Evolutionary conservation across 176 grass and related monocot species (phyloP), one percentile per base, ranked within the genome.

Genomic region (Hordeum marinum): DNA sequence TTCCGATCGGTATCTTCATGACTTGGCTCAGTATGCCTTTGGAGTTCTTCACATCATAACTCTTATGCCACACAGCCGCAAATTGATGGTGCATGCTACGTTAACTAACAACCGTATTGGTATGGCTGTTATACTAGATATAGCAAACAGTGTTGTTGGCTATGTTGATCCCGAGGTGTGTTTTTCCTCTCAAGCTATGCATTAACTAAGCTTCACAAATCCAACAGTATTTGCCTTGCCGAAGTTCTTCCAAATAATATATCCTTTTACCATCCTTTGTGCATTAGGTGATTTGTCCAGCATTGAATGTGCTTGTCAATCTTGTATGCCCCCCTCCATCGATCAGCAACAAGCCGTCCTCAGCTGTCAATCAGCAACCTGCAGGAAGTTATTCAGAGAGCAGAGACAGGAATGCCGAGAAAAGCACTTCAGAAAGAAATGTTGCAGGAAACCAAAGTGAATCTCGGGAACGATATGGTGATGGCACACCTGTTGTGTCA

Each of bases 271-370:
- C 37, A 32, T 46, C 21, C 18, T 79, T 85, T 67, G 11, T 83
- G 8, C 72, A 72, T 76, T 86, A 98, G 96, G 93, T 99, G 50
- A 92, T 99, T 21, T 92, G 90, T 75, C 96, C 96, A n/a, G 90
- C 96, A 50, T 85, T 99, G 82, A 92, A 96, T 83, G 93, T 99
- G 9, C 88, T 99, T 6, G 94, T 99, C 70, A 99, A 99, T 90
- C 96, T 99, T 32, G 96, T 99, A 72, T 99, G 93, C 52, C 96
- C 96, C 18, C 96, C 96, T 79, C 93, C 96, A 82, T 95, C 96
- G 73, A 94, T 99, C 74, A 99, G 96, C 85, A 99, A 89, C 79
- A 99, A 96, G 65, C 87, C 85, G 15, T 93, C 86, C 60, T 80
- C 75, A 63, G 70, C 85, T 68, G 76, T 86, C 29, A 91, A 88